phyloP scores from a whole-genome alignment of 768 basidiomycete genomes.

The Pisolithus marmoratus region DNA sequence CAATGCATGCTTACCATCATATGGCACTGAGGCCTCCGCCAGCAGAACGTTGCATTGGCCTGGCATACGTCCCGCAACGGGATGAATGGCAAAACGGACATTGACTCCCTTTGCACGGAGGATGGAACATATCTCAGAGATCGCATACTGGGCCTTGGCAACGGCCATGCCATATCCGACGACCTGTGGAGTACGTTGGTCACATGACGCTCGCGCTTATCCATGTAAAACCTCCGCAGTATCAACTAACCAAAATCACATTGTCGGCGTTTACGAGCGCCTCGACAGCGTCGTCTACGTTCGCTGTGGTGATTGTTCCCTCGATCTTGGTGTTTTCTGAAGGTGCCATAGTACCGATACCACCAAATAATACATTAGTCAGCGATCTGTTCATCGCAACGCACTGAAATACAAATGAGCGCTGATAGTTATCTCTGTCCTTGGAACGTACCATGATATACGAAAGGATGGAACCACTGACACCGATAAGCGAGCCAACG shows the following conservation, averaged over 20 bases:
- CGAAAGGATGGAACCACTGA: conserved; percentile 85
- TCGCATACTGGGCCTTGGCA: conserved; percentile 81
- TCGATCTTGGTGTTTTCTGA: conserved; percentile 71
- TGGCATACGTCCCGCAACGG: conserved; percentile 90
- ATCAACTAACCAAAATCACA: conserved; percentile 60
- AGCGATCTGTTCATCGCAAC: conserved; percentile 89
- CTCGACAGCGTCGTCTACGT: conserved; percentile 77
- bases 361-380: conserved; percentile 83
- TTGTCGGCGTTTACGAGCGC: conserved; percentile 72
- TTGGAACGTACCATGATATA: conserved; percentile 74
- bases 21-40: conserved; percentile 86
- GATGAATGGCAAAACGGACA: conserved; percentile 84
- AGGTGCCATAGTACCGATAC: conserved; percentile 56
- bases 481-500: conserved; percentile 82
- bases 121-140: conserved; percentile 68
- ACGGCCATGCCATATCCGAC: conserved; percentile 92
- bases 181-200: conserved; percentile 39
- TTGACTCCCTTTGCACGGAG: conserved; percentile 70
- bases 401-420: conserved; percentile 44
- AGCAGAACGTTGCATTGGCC: conserved; percentile 91
- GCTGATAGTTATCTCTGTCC: neutral
- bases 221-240: neutral
- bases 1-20: conserved; percentile 53
- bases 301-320: conserved; percentile 72
- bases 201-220: conserved; percentile 5